Base-by-base conservation (phyloP, 106 monocot genomes). In the Ottelia alismoides region DNA sequence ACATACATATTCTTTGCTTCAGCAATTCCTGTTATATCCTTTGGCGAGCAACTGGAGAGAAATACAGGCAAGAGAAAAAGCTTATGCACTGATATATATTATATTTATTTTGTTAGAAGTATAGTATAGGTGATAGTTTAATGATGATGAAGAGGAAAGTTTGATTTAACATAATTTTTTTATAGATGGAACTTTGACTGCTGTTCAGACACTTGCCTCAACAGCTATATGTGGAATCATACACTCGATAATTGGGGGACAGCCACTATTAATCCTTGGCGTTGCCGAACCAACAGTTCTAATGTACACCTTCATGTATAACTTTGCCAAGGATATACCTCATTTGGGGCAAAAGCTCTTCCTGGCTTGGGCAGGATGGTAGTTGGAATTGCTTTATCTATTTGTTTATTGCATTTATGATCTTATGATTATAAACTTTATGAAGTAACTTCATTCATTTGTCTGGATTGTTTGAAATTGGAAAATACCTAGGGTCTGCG, bases 361-460 rank as follows among this genome's bases (percentile, higher is more conserved):
- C 28, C 61, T 92, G 16, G 85, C 91, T 20, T 92, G 91, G 91
- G 69, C 81, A 48, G 91, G 78, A 66, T 92, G 91, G 91, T 73
- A 62, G 22, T 49, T 47, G n/a, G n/a, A n/a, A n/a, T n/a, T 30
- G 9, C 1, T 20, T 3, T n/a, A 30, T 19, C 2, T 19, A 30
- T 11, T 10, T 11, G 12, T 17, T 1, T 58, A 3, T 47, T 65
- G 25, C 18, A 30, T 20, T 5, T 18, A 20, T 20, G 0, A 1
- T 16, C 17, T n/a, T 49, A 49, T 4, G n/a, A 20, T 20, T 18
- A 16, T 19, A 4, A 14, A 49, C 20, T 0, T 6, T 10, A 25
- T 25, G n/a, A 57, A 1, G n/a, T 31, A 35, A n/a, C 29, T 2
- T 1, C 27, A 16, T 54, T 31, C 12, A 45, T 30, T 35, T 10